Evolutionary conservation across 345 rosid species (phyloP).

Genomic region (Euphorbia lathyris): DNA sequence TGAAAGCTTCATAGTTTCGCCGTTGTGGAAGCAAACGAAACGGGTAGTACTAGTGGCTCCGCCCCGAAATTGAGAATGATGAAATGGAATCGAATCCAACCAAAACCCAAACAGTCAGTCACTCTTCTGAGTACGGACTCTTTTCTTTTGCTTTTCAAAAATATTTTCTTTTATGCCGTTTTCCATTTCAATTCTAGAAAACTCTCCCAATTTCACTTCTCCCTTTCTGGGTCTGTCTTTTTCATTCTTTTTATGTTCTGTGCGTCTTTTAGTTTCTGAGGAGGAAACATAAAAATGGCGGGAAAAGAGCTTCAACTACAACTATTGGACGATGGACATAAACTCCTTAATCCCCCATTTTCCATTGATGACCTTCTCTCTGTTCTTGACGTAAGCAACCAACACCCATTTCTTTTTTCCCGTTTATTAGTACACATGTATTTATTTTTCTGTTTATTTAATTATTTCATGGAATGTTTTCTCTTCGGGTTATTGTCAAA

Average conservation of each 20-base stretch:
- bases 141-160: neutral
- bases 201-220: neutral
- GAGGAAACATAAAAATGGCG: constrained; percentile 7
- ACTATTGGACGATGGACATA: constrained; percentile 8
- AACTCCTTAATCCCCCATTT: constrained; percentile 11
- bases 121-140: no score
- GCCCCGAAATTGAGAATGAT: no score
- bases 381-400: constrained; percentile 13
- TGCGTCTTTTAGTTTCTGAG: neutral
- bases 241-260: neutral
- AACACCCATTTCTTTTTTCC: neutral
- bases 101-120: no score
- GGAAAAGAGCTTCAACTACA: constrained; percentile 9
- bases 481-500: neutral
- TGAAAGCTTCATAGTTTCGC: no score
- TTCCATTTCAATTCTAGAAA: constrained; percentile 10
- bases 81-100: no score
- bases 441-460: neutral
- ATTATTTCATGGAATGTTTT: neutral
- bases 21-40: no score
- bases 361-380: constrained; percentile 12
- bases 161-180: neutral
- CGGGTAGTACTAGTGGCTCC: no score
- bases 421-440: neutral
- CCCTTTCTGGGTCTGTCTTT: constrained; percentile 6